These are phyloP conservation scores for Fusarium abutilonis DNA, from an alignment of 2,329 filamentous ascomycete genomes.

Conservation along the genomic window DNA sequence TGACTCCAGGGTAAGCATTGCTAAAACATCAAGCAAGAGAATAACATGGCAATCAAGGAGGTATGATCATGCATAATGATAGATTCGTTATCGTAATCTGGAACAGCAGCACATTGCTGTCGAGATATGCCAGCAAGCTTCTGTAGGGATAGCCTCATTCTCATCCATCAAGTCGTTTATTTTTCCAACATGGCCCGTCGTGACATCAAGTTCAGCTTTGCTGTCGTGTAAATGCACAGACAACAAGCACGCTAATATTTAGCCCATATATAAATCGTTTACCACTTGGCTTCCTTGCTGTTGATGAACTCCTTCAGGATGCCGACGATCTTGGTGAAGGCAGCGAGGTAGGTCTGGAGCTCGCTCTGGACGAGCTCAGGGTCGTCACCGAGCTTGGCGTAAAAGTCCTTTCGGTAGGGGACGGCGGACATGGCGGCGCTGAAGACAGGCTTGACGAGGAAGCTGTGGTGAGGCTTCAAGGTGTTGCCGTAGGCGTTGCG, in stretches of 20 bases:
- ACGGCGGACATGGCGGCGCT: slow-evolving; percentile 91
- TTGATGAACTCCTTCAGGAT: slow-evolving; percentile 73
- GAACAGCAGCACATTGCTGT: slow-evolving; percentile 10
- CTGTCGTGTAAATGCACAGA: slow-evolving; percentile 4
- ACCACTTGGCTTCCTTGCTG: slow-evolving; percentile 68
- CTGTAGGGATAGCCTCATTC: slow-evolving; percentile 17
- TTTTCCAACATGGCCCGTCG: slow-evolving; percentile 11
- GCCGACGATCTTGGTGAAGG: slow-evolving; percentile 79
- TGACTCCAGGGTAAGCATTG: not conserved
- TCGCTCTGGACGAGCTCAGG: slow-evolving; percentile 69
- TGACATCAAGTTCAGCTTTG: slow-evolving; percentile 15
- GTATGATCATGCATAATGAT: slow-evolving; percentile 12
- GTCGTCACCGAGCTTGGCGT: slow-evolving; percentile 81
- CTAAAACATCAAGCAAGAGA: not conserved
- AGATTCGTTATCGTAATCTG: slow-evolving; percentile 32
- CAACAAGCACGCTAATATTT: slow-evolving; percentile 6
- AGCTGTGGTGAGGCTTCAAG: slow-evolving; percentile 90
- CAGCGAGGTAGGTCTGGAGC: slow-evolving; percentile 76
- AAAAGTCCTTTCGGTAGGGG: slow-evolving; percentile 94
- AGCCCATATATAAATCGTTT: slow-evolving; percentile 37
- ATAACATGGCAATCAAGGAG: not conserved
- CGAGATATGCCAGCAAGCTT: slow-evolving; percentile 8
- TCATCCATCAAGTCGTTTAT: slow-evolving; percentile 18
- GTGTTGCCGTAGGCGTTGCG: slow-evolving; percentile 83
- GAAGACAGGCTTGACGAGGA: slow-evolving; percentile 92